Conservation (phyloP, 352 stramenopile species). For the Phytophthora quininea region DNA sequence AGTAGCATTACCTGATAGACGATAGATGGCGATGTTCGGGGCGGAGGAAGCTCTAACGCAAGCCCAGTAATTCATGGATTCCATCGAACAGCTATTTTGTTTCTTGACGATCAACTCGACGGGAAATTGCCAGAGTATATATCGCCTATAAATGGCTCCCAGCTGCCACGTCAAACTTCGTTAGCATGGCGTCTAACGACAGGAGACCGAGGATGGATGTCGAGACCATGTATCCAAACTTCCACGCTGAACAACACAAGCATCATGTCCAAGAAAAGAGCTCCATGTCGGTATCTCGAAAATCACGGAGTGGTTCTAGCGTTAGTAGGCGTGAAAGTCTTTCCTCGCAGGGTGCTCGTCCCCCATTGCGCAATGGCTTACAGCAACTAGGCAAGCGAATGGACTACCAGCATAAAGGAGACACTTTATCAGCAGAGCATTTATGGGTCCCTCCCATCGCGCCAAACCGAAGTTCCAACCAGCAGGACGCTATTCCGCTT, state of each 20-base stretch:
- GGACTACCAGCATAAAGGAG: conserved; percentile 1
- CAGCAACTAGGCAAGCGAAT: conserved; percentile 7
- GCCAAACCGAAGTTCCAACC: conserved; percentile 24
- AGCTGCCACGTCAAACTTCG: background rate
- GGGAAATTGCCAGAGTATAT: background rate
- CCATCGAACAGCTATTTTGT: conserved; percentile 2
- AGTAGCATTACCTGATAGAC: conserved; percentile 9
- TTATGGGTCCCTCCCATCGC: conserved; percentile 2
- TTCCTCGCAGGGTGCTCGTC: background rate
- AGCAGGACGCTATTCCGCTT: conserved; percentile 19
- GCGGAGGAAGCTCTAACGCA: conserved; percentile 15
- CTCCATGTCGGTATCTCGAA: conserved; percentile 21
- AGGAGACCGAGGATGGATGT: conserved; percentile 28
- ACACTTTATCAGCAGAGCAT: background rate
- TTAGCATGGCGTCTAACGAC: conserved; percentile 11
- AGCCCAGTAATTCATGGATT: conserved; percentile 5
- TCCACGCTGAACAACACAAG: conserved; percentile 56
- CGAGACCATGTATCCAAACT: conserved; percentile 59
- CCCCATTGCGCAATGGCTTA: conserved; percentile 15
- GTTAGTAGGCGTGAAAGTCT: conserved; percentile 14
- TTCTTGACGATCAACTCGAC: background rate
- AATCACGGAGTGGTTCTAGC: conserved; percentile 21
- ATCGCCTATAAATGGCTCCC: conserved; percentile 1
- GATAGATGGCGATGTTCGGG: conserved; percentile 18
- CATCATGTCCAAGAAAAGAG: conserved; percentile 38